phyloP scores from a whole-genome alignment of 768 basidiomycete species.

The Auriscalpium vulgare region DNA sequence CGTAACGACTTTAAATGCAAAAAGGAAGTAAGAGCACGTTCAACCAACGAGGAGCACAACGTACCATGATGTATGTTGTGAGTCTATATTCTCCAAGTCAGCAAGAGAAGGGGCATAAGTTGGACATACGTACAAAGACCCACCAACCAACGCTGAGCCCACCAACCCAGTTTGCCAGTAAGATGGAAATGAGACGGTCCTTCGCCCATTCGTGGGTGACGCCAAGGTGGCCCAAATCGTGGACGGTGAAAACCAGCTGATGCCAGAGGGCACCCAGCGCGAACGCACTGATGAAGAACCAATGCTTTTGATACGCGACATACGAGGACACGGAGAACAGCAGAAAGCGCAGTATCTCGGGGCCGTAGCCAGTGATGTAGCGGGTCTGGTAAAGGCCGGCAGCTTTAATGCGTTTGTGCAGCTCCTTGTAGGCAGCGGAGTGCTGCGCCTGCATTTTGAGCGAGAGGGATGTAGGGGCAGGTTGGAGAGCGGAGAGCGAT shows the following conservation, averaged over 20 bases:
- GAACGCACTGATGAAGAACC: conserved; percentile 69
- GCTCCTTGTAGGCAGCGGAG: conserved; percentile 69
- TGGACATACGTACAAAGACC: conserved; percentile 70
- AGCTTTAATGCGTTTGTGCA: conserved; percentile 65
- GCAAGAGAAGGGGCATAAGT: background rate
- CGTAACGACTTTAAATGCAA: conserved; percentile 64
- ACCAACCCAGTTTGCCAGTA: conserved; percentile 81
- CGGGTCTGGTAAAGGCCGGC: conserved; percentile 84
- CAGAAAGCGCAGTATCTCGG: conserved; percentile 75
- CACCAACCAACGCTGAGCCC: conserved; percentile 97
- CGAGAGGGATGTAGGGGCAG: conserved; percentile 47
- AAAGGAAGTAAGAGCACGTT: background rate
- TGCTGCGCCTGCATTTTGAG: conserved; percentile 54
- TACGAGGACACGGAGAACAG: conserved; percentile 53
- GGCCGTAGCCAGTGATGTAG: conserved; percentile 83
- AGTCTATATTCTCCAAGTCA: conserved; percentile 39
- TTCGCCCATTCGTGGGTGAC: conserved; percentile 81
- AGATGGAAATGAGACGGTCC: conserved; percentile 74
- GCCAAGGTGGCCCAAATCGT: conserved; percentile 93
- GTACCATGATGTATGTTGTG: conserved; percentile 95
- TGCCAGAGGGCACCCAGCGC: conserved; percentile 91
- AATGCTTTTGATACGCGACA: conserved; percentile 51
- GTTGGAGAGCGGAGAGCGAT: conserved; percentile 38
- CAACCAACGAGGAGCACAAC: conserved; percentile 25
- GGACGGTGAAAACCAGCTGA: conserved; percentile 85